A percentile compares a stretch with the other conserved stretches of the same genome.
These are phyloP conservation scores for Aspergillus cejpii DNA, from an alignment of 2,329 filamentous ascomycete species.

Conservation along the genomic window DNA sequence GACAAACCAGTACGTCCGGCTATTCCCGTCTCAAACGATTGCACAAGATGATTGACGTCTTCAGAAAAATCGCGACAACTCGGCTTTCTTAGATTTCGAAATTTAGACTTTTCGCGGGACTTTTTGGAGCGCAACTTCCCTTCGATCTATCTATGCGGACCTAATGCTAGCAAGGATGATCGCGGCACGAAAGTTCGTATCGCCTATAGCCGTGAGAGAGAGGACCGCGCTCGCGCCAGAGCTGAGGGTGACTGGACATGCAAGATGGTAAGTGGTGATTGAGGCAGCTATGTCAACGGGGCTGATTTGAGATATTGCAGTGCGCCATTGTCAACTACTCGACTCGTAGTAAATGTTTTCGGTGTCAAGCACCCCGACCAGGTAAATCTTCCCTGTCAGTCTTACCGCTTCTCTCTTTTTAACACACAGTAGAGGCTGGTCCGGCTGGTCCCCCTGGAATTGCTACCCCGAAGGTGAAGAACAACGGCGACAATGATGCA, in stretches of 20 bases:
- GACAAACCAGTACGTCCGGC: constrained; percentile 47
- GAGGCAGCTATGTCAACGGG: neutral
- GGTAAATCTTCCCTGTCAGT: constrained; percentile 37
- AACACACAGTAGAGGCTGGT: constrained; percentile 21
- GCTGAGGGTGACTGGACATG: constrained; percentile 54
- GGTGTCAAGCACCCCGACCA: constrained; percentile 51
- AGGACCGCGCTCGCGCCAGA: constrained; percentile 44
- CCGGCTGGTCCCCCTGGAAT: constrained; percentile 32
- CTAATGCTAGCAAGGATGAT: constrained; percentile 35
- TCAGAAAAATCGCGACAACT: constrained; percentile 50
- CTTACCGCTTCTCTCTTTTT: constrained; percentile 3
- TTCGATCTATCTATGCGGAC: constrained; percentile 45
- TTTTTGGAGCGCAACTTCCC: constrained; percentile 51
- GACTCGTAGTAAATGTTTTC: constrained; percentile 51
- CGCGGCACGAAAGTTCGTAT: constrained; percentile 45
- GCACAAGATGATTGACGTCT: constrained; percentile 2
- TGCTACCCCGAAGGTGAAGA: constrained; percentile 41
- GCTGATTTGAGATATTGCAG: constrained; percentile 29
- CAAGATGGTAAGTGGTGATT: constrained; percentile 39
- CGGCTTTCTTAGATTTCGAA: constrained; percentile 51
- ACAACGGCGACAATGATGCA: constrained; percentile 51
- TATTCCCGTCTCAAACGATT: neutral
- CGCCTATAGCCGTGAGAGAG: constrained; percentile 49
- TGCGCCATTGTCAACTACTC: constrained; percentile 53
- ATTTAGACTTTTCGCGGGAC: constrained; percentile 44